Evolutionary conservation across 2,329 filamentous ascomycete genomes (phyloP).

Genomic region (Drechmeria coniospora): DNA sequence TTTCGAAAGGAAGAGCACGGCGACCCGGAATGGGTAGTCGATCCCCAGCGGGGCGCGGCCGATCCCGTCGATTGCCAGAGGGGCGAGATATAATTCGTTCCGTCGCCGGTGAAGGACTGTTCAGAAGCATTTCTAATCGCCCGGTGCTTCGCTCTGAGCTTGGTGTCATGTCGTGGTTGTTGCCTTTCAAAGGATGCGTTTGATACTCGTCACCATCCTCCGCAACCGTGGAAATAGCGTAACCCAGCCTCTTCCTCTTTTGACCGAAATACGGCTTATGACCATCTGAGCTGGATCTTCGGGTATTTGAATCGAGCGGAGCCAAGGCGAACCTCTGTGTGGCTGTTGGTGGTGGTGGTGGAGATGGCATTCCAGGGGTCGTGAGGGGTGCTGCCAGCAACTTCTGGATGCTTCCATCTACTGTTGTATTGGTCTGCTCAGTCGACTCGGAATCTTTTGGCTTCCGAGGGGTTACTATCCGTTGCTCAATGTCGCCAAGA

Average conservation of each 20-base stretch:
- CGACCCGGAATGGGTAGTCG: constrained; percentile 20
- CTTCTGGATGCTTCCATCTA: constrained; percentile 1
- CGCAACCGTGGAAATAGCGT: constrained; percentile 27
- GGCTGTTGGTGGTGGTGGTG: constrained; percentile 2
- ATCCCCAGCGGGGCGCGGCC: constrained; percentile 1
- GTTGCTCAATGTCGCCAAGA: constrained; percentile 23
- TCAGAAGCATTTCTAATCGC: constrained; percentile 18
- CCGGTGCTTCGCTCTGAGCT: constrained; percentile 8
- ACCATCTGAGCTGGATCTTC: constrained; percentile 8
- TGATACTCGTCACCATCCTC: constrained; percentile 28
- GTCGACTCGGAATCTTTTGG: constrained; percentile 12
- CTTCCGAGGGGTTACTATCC: constrained; percentile 21
- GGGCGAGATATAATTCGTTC: constrained; percentile 11
- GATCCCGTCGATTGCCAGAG: constrained; percentile 4
- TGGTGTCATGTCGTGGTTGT: constrained; percentile 3
- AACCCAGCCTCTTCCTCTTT: constrained; percentile 12
- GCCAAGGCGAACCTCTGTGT: constrained; percentile 17
- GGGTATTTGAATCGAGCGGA: constrained; percentile 21
- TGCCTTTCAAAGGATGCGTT: neutral
- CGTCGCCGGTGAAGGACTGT: constrained; percentile 7
- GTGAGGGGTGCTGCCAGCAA: constrained; percentile 6
- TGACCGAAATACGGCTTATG: constrained; percentile 8
- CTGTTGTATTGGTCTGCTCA: neutral
- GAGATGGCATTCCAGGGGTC: constrained; percentile 9
- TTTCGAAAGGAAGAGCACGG: constrained; percentile 26